phyloP scores from a whole-genome alignment of 345 rosid species.

The Combretum micranthum region DNA sequence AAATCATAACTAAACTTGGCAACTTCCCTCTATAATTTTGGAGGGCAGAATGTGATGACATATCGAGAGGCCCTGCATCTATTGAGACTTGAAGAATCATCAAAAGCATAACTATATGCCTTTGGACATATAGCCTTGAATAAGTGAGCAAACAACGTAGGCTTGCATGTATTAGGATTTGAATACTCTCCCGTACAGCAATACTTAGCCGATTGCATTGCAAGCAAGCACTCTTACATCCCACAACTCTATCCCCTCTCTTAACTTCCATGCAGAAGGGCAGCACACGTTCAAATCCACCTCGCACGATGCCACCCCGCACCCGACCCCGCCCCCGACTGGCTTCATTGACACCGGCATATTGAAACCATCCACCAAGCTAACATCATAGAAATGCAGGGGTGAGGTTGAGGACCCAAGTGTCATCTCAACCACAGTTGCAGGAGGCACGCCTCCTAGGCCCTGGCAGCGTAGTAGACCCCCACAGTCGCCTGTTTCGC shows the following conservation, averaged over 20 bases:
- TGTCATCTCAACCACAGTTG: conserved; percentile 35
- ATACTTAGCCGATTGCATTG: conserved; percentile 30
- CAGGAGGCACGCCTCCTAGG: conserved; percentile 28
- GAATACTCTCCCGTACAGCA: conserved; percentile 33
- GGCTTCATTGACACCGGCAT: conserved; percentile 37
- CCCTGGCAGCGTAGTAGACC: conserved; percentile 36
- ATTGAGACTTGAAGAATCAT: conserved; percentile 27
- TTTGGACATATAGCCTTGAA: conserved; percentile 35
- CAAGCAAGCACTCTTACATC: conserved; percentile 39
- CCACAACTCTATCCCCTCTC: conserved; percentile 18
- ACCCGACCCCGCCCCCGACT: conserved; percentile 26
- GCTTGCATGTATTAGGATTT: conserved; percentile 26
- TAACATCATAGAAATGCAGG: conserved; percentile 37
- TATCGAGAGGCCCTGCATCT: conserved; percentile 31
- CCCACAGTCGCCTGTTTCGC: conserved; percentile 37
- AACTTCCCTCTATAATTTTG: background rate
- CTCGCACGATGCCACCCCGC: conserved; percentile 27
- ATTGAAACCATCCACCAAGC: conserved; percentile 38
- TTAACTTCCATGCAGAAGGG: conserved; percentile 26
- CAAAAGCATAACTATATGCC: conserved; percentile 39
- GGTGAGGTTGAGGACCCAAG: conserved; percentile 20
- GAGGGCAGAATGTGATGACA: conserved; percentile 27
- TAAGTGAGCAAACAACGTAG: conserved; percentile 20
- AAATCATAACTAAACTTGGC: conserved; percentile 2
- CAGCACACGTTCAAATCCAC: conserved; percentile 29